Base-by-base conservation (phyloP, 805 yeast genomes). In the Schwanniomyces occidentalis region DNA sequence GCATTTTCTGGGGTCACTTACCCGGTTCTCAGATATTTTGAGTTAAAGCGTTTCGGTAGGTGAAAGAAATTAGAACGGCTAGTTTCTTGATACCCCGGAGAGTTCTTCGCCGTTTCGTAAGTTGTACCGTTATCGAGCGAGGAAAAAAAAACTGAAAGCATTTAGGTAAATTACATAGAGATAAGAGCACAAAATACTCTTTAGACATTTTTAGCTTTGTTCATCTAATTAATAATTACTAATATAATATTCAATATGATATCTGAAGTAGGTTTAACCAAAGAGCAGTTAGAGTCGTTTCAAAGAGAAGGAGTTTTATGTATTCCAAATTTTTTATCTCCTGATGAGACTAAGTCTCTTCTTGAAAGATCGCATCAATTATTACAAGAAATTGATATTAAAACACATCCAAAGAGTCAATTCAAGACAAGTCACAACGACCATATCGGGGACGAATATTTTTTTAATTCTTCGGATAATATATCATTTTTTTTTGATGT, bases 401-500 rank as follows among this genome's bases (percentile, higher is more conserved):
- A 60, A 2, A 59, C 58, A 6, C 93, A 85, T 47, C 91, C 95
- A 10, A 51, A 74, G 52, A 84, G 90, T 8, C 75, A 72, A 52
- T 85, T 85, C 66, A 76, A 79, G 23, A 85, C 93, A 1, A 73
- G 65, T 9, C 69, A 63, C 3, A 65, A 67, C 14, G 71, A 73
- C 25, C 90, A 84, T 51, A 71, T 85, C 27, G 90, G 91, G 2
- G 90, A 85, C 55, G 68, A 74, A 9, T 85, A 85, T 54, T 85
- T 85, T 52, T 56, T 85, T 18, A 69, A 75, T 16, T 81, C 89
- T 2, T 71, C 85, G 0, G 85, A 85, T 48, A 83, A 84, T 41
- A 66, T 85, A 4, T 69, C 77, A 2, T 85, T 62, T 49, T 85
- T 85, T 56, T 77, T 85, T 42, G 95, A 85, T 46, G 76, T 76